Conservation (phyloP, 2,329 filamentous ascomycete species). For the Fusarium circinatum region DNA sequence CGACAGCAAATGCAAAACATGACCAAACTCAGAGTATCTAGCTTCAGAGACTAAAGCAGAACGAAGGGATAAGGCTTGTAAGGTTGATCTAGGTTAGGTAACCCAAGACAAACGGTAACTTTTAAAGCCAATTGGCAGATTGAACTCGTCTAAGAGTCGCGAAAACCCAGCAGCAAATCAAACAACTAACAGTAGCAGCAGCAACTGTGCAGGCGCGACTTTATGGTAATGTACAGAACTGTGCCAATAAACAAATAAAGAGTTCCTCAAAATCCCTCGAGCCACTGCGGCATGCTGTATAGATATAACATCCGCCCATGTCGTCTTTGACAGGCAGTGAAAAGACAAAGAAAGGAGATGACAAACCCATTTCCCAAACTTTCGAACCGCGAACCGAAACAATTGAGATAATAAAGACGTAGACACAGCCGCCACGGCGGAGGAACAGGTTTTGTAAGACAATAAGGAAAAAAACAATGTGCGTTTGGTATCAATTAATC, state of each 20-base stretch:
- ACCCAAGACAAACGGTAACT: slow-evolving; percentile 44
- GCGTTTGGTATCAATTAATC: slow-evolving; percentile 54
- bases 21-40: slow-evolving; percentile 25
- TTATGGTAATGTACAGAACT: slow-evolving; percentile 67
- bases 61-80: slow-evolving; percentile 26
- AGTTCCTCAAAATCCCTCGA: slow-evolving; percentile 53
- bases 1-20: slow-evolving; percentile 21
- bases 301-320: slow-evolving; percentile 40
- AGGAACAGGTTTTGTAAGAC: slow-evolving; percentile 35
- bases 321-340: slow-evolving; percentile 37
- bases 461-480: slow-evolving; percentile 33
- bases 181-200: slow-evolving; percentile 50
- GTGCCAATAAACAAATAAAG: slow-evolving; percentile 49
- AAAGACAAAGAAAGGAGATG: slow-evolving; percentile 39
- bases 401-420: slow-evolving; percentile 31
- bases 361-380: slow-evolving; percentile 45
- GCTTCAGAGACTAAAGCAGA: slow-evolving; percentile 30
- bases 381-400: slow-evolving; percentile 25
- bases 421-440: slow-evolving; percentile 41
- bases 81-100: slow-evolving; percentile 25
- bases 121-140: slow-evolving; percentile 49
- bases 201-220: slow-evolving; percentile 56
- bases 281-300: slow-evolving; percentile 47
- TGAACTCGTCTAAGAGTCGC: slow-evolving; percentile 52
- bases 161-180: slow-evolving; percentile 48